Percentiles rank a stretch among this genome's conserved stretches.
Evolutionary conservation across 495 filamentous ascomycete species (phyloP).

Genomic region (Parachaetomium inaequale): DNA sequence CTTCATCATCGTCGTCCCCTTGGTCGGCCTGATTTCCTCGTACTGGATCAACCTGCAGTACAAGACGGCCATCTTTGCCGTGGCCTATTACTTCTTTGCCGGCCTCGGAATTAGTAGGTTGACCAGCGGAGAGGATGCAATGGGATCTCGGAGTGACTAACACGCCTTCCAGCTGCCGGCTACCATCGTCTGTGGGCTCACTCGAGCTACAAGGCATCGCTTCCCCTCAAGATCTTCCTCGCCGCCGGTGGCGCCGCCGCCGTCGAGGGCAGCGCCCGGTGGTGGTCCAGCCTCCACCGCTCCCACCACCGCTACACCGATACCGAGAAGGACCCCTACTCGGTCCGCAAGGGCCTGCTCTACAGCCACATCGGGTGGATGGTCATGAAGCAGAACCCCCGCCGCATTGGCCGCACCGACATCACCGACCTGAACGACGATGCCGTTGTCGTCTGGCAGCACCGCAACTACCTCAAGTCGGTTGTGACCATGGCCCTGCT

Average conservation of each 20-base stretch:
- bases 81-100: conserved; percentile 89
- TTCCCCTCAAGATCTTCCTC: conserved; percentile 88
- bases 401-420: conserved; percentile 90
- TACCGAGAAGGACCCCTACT: conserved; percentile 98
- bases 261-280: conserved; percentile 92
- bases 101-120: conserved; percentile 80
- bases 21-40: conserved; percentile 70
- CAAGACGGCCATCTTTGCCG: conserved; percentile 76
- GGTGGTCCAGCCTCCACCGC: conserved; percentile 96
- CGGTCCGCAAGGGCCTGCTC: conserved; percentile 88
- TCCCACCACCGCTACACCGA: conserved; percentile 99
- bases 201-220: conserved; percentile 84
- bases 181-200: conserved; percentile 96
- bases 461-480: conserved; percentile 87
- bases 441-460: conserved; percentile 89
- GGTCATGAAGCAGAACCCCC: conserved; percentile 92
- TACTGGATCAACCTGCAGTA: conserved; percentile 75
- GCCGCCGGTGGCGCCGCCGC: conserved; percentile 90
- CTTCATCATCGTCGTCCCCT: conserved; percentile 81
- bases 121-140: background rate
- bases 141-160: conserved; percentile 16
- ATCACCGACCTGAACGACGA: conserved; percentile 97
- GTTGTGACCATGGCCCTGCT: conserved; percentile 84
- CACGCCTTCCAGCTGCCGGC: conserved; percentile 43
- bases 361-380: conserved; percentile 96